Base-by-base conservation (phyloP, 768 basidiomycete genomes). In the Phaffia australis region DNA sequence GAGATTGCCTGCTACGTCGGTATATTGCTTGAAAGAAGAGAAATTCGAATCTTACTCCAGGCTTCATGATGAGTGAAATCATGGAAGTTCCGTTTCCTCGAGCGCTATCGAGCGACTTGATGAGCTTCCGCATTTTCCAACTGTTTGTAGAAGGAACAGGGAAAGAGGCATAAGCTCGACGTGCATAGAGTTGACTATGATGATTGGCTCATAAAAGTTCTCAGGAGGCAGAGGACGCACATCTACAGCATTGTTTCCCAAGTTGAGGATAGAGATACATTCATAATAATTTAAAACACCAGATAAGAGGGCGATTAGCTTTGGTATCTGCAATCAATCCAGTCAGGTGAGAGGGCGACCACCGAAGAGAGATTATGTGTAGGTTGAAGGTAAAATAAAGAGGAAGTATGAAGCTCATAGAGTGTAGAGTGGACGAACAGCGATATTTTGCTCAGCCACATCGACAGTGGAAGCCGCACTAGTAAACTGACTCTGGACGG, bases 51-150 rank as follows among this genome's bases (percentile, higher is more conserved):
- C 78, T 66, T 71, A 86, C 89, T 82, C 91, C 91, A 60, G 94
- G 93, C 32, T 94, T 94, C 68, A 97, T 85, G 78, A 97, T 93
- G 70, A 98, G 82, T 78, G 89, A 92, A 80, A 98, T 97, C 94
- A 98, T 98, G 73, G 90, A 94, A 66, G 95, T 99, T 68, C 95
- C 89, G 72, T 89, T 92, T 71, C 91, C 91, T 82, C 90, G 84
- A 67, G 95, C 92, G 59, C 86, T 81, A 76, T 97, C 89, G 79
- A 98, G 85, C 79, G 89, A 92, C 83, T 91, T 92, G 81, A 99
- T 91, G 79, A 98, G 88, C 81, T 95, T 97, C 81, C 93, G 92
- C 79, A 94, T 87, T 80, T 95, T 92, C 93, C 77, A 77, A 69
- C 67, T 69, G 23, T 15, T 18, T 7, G n/a, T 15, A 27, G 5